phyloP scores from a whole-genome alignment of 73 alveolate species.

The Uronychia setigera region DNA sequence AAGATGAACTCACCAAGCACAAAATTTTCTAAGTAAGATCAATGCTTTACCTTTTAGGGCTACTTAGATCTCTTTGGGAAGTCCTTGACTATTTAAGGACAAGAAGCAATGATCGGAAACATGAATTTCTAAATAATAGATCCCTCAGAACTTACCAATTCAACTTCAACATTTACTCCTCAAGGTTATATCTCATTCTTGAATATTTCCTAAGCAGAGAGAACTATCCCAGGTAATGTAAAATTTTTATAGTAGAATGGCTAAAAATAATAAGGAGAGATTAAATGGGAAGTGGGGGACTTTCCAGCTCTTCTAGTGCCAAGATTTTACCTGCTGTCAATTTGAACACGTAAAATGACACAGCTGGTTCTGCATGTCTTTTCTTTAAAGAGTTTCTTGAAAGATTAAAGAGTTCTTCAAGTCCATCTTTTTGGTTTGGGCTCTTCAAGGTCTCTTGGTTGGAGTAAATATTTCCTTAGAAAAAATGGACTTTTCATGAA shows the following conservation, averaged over 20 bases:
- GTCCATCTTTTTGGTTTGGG: not conserved
- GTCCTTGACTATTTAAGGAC: not conserved
- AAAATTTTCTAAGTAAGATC: not conserved
- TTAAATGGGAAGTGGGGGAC: too few relatives aligned
- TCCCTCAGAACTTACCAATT: too few relatives aligned
- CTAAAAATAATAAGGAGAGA: not conserved
- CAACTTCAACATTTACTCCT: not conserved
- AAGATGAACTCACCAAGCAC: not conserved
- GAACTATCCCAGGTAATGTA: not conserved
- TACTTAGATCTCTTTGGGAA: not conserved
- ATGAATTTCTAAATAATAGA: too few relatives aligned
- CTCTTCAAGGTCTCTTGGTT: not conserved
- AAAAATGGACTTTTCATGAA: not conserved
- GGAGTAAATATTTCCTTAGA: not conserved
- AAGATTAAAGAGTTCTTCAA: not conserved
- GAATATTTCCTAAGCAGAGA: not conserved
- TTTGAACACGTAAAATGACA: not conserved
- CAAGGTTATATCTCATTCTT: not conserved
- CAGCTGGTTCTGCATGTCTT: not conserved
- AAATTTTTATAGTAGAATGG: not conserved
- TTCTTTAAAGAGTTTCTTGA: not conserved
- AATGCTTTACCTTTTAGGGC: not conserved
- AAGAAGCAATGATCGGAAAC: too few relatives aligned
- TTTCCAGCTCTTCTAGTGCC: not conserved
- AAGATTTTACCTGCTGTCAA: not conserved